Evolutionary conservation across 2,329 filamentous ascomycete species (phyloP).

Genomic region (Pseudogymnoascus sp.): DNA sequence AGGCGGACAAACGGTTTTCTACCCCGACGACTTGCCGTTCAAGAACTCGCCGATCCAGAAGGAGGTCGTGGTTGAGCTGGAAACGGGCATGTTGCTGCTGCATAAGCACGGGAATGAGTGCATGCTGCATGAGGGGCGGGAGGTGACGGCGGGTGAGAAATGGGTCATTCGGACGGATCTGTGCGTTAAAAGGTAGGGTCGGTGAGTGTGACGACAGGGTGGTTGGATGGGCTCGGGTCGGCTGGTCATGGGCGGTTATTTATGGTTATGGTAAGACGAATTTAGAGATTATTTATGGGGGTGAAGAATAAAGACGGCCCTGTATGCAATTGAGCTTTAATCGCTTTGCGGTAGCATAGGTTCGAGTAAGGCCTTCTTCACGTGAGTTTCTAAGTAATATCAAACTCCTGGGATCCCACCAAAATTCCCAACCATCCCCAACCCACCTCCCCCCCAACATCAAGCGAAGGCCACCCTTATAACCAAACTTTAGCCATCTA

Average conservation of each 20-base stretch:
- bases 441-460: background rate
- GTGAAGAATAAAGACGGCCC: background rate
- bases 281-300: background rate
- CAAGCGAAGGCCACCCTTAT: background rate
- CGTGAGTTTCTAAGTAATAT: background rate
- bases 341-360: background rate
- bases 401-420: background rate
- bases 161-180: slow-evolving; percentile 86
- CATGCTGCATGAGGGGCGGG: slow-evolving; percentile 79
- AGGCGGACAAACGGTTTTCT: slow-evolving; percentile 90
- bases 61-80: slow-evolving; percentile 65
- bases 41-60: slow-evolving; percentile 43
- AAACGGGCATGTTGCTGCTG: slow-evolving; percentile 78
- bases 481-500: background rate
- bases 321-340: background rate
- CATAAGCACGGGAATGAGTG: slow-evolving; percentile 88
- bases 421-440: background rate
- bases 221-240: background rate
- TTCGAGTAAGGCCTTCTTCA: background rate
- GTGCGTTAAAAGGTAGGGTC: slow-evolving; percentile 50
- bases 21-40: slow-evolving; percentile 56
- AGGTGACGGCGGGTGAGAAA: slow-evolving; percentile 77
- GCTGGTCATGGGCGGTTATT: background rate
- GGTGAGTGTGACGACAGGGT: background rate
- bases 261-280: background rate